These are phyloP conservation scores for Nicotiana noctiflora DNA, from an alignment of 257 asterid species.

Conservation along the genomic window DNA sequence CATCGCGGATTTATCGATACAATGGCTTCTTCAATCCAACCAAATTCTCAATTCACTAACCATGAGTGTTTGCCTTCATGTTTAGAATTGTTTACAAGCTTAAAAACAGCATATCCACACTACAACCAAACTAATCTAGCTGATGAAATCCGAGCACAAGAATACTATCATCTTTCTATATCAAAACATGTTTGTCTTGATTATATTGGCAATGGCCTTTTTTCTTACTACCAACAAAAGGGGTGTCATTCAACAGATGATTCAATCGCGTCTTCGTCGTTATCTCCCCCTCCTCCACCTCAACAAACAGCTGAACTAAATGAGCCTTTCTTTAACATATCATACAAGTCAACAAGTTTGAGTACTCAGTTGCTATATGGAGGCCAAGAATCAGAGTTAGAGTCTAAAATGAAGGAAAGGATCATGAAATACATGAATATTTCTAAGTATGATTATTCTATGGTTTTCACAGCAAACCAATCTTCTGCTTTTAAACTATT, in stretches of 20 bases:
- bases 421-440: conserved; percentile 61
- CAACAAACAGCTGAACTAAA: not conserved
- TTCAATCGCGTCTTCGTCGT: conserved; percentile 36
- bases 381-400: conserved; percentile 38
- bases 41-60: conserved; percentile 51
- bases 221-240: conserved; percentile 51
- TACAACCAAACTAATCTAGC: conserved; percentile 35
- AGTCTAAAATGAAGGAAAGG: conserved; percentile 37
- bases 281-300: conserved; percentile 16
- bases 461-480: conserved; percentile 68
- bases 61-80: conserved; percentile 67
- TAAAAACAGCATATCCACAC: conserved; percentile 33
- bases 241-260: not conserved
- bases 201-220: conserved; percentile 74
- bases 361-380: conserved; percentile 35
- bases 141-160: conserved; percentile 52
- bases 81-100: conserved; percentile 19
- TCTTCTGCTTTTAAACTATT: conserved; percentile 64
- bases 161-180: conserved; percentile 42
- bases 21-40: conserved; percentile 36
- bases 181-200: conserved; percentile 58
- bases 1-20: conserved; percentile 35
- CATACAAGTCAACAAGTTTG: conserved; percentile 38
- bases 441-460: conserved; percentile 52
- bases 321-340: conserved; percentile 43